These are phyloP conservation scores for Cocos nucifera DNA, from an alignment of 176 grass and related monocot genomes.

Conservation along the genomic window DNA sequence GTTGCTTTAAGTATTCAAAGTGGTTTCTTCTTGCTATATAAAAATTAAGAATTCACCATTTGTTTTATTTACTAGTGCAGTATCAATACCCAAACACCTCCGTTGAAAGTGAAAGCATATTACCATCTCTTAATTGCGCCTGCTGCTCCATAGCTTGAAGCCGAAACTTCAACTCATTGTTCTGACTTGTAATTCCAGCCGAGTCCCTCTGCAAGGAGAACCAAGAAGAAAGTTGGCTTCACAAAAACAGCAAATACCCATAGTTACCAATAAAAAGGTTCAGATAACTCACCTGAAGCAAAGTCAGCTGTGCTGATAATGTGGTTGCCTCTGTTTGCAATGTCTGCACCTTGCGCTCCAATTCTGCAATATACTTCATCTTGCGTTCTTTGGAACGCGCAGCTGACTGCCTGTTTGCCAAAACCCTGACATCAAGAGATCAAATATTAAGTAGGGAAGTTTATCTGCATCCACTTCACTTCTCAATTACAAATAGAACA, in stretches of 20 bases:
- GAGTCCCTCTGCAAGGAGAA: conserved; percentile 50
- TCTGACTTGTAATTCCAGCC: conserved; percentile 50
- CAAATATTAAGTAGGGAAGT: neutral
- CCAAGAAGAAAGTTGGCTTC: neutral
- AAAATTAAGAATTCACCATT: neutral
- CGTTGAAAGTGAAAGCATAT: neutral
- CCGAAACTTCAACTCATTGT: conserved; percentile 89
- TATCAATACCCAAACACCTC: neutral
- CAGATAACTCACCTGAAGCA: conserved; percentile 47
- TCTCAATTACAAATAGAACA: no score
- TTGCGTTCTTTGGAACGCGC: conserved; percentile 92
- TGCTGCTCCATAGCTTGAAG: conserved; percentile 97
- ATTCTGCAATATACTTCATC: conserved; percentile 82
- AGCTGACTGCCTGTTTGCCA: conserved; percentile 91
- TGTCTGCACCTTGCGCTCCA: conserved; percentile 91
- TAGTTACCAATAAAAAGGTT: no score
- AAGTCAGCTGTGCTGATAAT: conserved; percentile 78
- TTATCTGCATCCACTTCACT: no score
- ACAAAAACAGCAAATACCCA: no score
- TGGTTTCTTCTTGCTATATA: neutral
- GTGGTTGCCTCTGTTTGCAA: conserved; percentile 80
- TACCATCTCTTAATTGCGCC: conserved; percentile 85
- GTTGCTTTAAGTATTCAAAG: no score
- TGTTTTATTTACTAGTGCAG: neutral
- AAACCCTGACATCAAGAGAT: conserved; percentile 44